Conservation (phyloP, 768 basidiomycete genomes). For the Macrolepiota fuliginosa region DNA sequence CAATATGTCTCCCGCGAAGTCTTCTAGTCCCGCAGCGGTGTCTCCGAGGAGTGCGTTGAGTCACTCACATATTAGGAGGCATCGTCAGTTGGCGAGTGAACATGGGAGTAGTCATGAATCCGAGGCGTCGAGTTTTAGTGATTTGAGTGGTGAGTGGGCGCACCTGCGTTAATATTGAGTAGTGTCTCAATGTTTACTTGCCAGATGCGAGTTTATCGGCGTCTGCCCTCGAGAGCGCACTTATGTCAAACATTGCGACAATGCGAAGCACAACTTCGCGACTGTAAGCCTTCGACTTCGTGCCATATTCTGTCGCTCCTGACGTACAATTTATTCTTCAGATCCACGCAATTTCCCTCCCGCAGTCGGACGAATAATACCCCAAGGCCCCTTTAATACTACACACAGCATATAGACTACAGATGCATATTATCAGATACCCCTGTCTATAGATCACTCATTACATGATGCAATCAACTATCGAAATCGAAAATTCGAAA, state of each 20-base stretch:
- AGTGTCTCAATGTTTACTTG: constrained; percentile 2
- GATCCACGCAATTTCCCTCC: constrained; percentile 9
- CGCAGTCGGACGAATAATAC: constrained; percentile 8
- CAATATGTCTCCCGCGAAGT: constrained; percentile 50
- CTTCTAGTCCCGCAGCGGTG: constrained; percentile 59
- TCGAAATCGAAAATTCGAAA: neutral
- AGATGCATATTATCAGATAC: constrained; percentile 1
- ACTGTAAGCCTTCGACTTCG: constrained; percentile 40
- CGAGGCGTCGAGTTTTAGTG: constrained; percentile 81
- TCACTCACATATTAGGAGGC: constrained; percentile 45
- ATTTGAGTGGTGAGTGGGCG: constrained; percentile 66
- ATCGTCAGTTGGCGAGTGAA: constrained; percentile 49
- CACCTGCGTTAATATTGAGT: neutral
- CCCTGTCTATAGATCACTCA: neutral
- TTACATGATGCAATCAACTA: constrained; percentile 7
- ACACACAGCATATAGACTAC: neutral
- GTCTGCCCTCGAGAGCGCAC: constrained; percentile 77
- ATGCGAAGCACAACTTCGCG: constrained; percentile 51
- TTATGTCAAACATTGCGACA: constrained; percentile 63
- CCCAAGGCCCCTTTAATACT: neutral
- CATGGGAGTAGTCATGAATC: constrained; percentile 66
- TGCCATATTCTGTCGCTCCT: neutral
- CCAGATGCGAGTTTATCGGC: constrained; percentile 73
- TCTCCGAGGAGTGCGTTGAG: constrained; percentile 55
- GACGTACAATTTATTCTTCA: neutral